These are phyloP conservation scores for Gymnopilus dilepis DNA, from an alignment of 768 basidiomycete species.

Conservation along the genomic window DNA sequence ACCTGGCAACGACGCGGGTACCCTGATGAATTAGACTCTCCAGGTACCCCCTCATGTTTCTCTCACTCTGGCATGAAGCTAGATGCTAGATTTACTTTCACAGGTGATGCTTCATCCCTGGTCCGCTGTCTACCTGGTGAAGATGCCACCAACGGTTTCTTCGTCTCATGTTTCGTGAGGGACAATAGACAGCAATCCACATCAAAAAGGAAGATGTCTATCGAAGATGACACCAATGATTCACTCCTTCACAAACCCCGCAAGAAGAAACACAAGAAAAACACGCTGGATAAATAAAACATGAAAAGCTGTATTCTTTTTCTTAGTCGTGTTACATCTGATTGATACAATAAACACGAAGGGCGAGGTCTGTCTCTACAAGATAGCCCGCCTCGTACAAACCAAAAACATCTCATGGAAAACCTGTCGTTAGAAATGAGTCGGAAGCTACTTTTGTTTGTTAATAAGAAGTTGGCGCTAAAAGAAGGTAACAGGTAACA, in stretches of 20 bases:
- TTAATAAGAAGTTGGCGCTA: slow-evolving; percentile 25
- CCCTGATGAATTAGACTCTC: slow-evolving; percentile 60
- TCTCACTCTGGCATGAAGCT: background rate
- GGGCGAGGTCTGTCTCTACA: background rate
- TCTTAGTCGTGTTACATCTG: slow-evolving; percentile 16
- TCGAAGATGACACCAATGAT: slow-evolving; percentile 29
- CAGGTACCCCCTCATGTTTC: slow-evolving; percentile 44
- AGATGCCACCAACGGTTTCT: slow-evolving; percentile 95
- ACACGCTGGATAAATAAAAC: slow-evolving; percentile 13
- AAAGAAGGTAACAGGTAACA: slow-evolving; percentile 24
- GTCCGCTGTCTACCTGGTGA: slow-evolving; percentile 80
- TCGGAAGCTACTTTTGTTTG: slow-evolving; percentile 19
- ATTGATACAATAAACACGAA: slow-evolving; percentile 11
- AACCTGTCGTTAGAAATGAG: slow-evolving; percentile 17
- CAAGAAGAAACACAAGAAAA: slow-evolving; percentile 28
- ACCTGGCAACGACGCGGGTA: slow-evolving; percentile 84
- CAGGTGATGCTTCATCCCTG: slow-evolving; percentile 63
- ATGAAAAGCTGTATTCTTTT: slow-evolving; percentile 1
- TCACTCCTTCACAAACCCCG: slow-evolving; percentile 24
- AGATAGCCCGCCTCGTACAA: background rate
- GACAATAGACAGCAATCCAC: slow-evolving; percentile 5
- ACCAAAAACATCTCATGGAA: slow-evolving; percentile 8
- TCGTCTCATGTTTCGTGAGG: slow-evolving; percentile 89
- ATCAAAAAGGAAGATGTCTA: slow-evolving; percentile 32
- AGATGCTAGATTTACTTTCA: slow-evolving; percentile 3